Evolutionary conservation across 148 eudicot species (phyloP).

Genomic region (Rhododendron ferrugineum): DNA sequence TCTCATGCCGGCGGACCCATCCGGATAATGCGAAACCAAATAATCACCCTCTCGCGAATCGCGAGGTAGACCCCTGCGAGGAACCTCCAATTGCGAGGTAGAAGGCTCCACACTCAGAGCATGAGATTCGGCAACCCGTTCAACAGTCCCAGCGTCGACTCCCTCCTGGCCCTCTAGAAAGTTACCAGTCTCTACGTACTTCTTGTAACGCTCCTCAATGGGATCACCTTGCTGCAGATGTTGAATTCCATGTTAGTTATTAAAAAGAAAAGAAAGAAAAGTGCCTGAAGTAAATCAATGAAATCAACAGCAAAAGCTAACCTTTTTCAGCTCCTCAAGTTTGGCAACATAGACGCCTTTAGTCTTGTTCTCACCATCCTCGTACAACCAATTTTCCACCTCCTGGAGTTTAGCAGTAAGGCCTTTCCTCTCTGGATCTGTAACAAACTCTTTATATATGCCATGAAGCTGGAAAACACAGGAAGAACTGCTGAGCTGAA

Average conservation of each 20-base stretch:
- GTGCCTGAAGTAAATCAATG: not conserved
- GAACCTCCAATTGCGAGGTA: too few relatives aligned
- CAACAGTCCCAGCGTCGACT: not conserved
- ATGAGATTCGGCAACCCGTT: not conserved
- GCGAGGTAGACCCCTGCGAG: too few relatives aligned
- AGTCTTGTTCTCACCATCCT: conserved; percentile 86
- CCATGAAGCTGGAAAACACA: conserved; percentile 47
- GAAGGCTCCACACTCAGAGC: not conserved
- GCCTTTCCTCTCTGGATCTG: conserved; percentile 51
- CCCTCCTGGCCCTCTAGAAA: not conserved
- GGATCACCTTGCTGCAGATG: conserved; percentile 80
- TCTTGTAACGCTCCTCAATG: conserved; percentile 80
- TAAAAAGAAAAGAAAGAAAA: not conserved
- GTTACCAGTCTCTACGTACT: conserved; percentile 17
- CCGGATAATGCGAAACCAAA: not conserved
- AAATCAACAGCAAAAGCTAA: conserved; percentile 10
- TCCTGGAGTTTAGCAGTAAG: conserved; percentile 53
- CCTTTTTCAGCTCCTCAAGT: conserved; percentile 95
- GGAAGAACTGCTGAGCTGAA: not conserved
- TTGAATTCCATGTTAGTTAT: not conserved
- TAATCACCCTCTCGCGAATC: not conserved
- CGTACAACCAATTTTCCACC: conserved; percentile 82
- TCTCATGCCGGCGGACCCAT: not conserved
- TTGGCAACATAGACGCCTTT: conserved; percentile 87
- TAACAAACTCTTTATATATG: conserved; percentile 58